phyloP scores from a whole-genome alignment of 306 rosid species.

The Prunus fruticosa region DNA sequence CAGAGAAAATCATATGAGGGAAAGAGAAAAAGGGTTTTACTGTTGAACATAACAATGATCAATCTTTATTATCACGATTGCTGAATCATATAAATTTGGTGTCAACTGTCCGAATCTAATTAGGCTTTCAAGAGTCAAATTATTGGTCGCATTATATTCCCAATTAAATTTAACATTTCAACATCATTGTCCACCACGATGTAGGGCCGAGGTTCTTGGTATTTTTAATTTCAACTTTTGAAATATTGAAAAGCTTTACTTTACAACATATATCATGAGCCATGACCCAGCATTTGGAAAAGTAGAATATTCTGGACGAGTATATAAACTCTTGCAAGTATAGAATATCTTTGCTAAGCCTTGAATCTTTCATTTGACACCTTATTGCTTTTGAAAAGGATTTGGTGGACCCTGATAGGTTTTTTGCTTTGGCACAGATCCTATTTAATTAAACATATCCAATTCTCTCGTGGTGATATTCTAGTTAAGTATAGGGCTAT shows the following conservation, averaged over 20 bases:
- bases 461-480: background rate
- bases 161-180: background rate
- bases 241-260: background rate
- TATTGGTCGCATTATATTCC: background rate
- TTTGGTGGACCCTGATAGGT: slow-evolving; percentile 9
- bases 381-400: background rate
- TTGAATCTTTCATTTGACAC: background rate
- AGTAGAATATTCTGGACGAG: background rate
- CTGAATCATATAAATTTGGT: background rate
- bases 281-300: background rate
- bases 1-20: background rate
- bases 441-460: background rate
- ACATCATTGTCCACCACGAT: background rate
- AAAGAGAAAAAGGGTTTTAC: background rate
- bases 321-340: background rate
- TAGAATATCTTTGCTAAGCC: background rate
- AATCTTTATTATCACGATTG: background rate
- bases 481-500: background rate
- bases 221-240: background rate
- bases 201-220: background rate
- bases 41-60: background rate
- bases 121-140: background rate
- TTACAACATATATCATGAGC: background rate
- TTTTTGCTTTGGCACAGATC: background rate
- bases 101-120: background rate